These are phyloP conservation scores for Citropsis articulata DNA, from an alignment of 345 rosid genomes.

Conservation along the genomic window DNA sequence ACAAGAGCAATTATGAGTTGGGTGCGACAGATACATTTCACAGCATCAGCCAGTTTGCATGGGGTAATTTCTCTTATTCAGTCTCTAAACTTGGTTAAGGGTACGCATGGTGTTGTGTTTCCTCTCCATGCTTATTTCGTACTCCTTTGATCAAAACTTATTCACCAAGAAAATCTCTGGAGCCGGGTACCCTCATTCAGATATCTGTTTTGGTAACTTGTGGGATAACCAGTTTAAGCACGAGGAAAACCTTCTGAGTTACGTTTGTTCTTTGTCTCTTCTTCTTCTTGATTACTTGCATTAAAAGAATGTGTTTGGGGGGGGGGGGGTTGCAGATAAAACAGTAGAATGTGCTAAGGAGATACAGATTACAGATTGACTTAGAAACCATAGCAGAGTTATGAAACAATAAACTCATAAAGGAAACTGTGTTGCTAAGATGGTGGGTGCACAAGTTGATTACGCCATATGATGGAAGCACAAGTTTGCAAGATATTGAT, in stretches of 20 bases:
- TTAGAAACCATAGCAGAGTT: neutral
- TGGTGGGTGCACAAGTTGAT: neutral
- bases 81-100: slow-evolving; percentile 10
- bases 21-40: slow-evolving; percentile 67
- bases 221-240: neutral
- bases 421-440: neutral
- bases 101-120: neutral
- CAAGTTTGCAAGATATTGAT: neutral
- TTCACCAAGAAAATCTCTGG: too few relatives aligned
- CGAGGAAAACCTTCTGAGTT: neutral
- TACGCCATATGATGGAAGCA: neutral
- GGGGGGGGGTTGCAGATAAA: too few relatives aligned
- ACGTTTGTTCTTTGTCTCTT: neutral
- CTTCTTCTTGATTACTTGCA: neutral
- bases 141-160: neutral
- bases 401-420: neutral
- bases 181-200: too few relatives aligned
- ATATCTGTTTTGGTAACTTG: neutral
- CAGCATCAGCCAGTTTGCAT: slow-evolving; percentile 89
- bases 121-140: neutral
- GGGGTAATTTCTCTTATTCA: slow-evolving; percentile 53
- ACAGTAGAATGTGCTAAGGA: neutral
- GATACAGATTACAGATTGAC: neutral
- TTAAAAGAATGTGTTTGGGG: too few relatives aligned
- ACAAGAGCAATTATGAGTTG: slow-evolving; percentile 82